Percentiles rank a stretch among this genome's conserved stretches.
These are phyloP conservation scores for Pleodorina starrii DNA, from an alignment of 139 green algal species.

Conservation along the genomic window DNA sequence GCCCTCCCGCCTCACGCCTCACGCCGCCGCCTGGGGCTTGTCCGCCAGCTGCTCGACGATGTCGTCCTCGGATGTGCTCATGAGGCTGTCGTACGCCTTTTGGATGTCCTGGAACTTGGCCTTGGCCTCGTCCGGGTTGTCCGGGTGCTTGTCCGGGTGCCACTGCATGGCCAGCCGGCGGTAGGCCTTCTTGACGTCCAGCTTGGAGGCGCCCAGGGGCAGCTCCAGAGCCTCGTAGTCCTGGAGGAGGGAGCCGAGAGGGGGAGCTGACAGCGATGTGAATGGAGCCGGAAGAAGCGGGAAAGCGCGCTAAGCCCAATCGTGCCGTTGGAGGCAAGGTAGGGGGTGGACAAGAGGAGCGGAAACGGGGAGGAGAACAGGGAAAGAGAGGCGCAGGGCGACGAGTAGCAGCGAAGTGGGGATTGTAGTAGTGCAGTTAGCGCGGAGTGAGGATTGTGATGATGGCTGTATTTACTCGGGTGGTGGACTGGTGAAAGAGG, in stretches of 20 bases:
- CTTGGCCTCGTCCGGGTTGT: constrained; percentile 80
- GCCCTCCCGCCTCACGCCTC: too few species aligned
- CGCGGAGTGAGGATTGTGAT: too few species aligned
- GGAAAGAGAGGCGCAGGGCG: too few species aligned
- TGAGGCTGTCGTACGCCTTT: constrained; percentile 86
- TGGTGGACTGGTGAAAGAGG: too few species aligned
- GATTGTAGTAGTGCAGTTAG: too few species aligned
- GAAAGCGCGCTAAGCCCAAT: too few species aligned
- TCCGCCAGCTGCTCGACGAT: constrained; percentile 75
- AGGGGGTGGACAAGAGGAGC: too few species aligned
- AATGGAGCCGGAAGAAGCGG: too few species aligned
- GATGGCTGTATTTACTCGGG: too few species aligned
- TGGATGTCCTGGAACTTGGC: constrained; percentile 89
- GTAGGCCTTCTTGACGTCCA: constrained; percentile 88
- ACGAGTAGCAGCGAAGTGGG: too few species aligned
- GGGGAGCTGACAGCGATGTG: background rate
- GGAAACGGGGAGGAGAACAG: too few species aligned
- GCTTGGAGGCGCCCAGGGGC: constrained; percentile 80
- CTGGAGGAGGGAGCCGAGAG: background rate
- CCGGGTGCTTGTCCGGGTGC: constrained; percentile 92
- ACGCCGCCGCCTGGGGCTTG: constrained; percentile 19
- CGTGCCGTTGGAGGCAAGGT: too few species aligned
- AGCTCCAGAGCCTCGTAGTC: constrained; percentile 88
- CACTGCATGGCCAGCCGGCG: constrained; percentile 84
- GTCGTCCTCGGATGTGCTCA: constrained; percentile 87